Evolutionary conservation across 73 alveolate species (phyloP).

Genomic region (Paramecium tetraurelia): DNA sequence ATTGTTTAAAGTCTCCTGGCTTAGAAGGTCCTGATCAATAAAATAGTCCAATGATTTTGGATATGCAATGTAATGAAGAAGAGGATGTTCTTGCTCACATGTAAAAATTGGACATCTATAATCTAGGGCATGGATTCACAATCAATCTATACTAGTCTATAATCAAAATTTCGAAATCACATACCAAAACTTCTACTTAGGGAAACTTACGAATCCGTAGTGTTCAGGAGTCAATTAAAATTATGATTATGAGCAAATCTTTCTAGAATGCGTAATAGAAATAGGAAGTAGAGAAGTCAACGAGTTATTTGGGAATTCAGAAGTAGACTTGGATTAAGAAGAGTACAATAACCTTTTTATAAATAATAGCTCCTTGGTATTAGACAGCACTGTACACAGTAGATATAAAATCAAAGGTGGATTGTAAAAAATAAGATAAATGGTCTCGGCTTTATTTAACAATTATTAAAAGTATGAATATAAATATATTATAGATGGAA

Average conservation of each 20-base stretch:
- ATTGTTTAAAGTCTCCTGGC: background rate
- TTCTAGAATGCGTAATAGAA: background rate
- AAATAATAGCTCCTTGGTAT: background rate
- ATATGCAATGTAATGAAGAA: background rate
- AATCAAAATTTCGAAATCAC: background rate
- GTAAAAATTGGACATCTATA: background rate
- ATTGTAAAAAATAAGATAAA: background rate
- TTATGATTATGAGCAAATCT: background rate
- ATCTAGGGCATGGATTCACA: slow-evolving; percentile 35
- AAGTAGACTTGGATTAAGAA: background rate
- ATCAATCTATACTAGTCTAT: background rate
- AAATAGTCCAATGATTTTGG: background rate
- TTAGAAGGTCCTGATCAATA: background rate
- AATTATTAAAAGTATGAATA: background rate
- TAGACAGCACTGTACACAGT: background rate
- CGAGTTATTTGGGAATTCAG: background rate
- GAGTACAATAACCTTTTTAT: background rate
- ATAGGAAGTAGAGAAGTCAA: slow-evolving; percentile 33
- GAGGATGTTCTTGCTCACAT: background rate
- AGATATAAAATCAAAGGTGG: slow-evolving; percentile 22
- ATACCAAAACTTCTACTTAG: background rate
- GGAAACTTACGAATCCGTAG: background rate
- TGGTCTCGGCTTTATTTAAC: background rate
- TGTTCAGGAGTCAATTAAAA: background rate
- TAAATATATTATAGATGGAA: slow-evolving; percentile 6